Percentiles rank a stretch among this genome's conserved stretches.
phyloP scores from a whole-genome alignment of 140 eudicot species.

The Cichorium intybus region DNA sequence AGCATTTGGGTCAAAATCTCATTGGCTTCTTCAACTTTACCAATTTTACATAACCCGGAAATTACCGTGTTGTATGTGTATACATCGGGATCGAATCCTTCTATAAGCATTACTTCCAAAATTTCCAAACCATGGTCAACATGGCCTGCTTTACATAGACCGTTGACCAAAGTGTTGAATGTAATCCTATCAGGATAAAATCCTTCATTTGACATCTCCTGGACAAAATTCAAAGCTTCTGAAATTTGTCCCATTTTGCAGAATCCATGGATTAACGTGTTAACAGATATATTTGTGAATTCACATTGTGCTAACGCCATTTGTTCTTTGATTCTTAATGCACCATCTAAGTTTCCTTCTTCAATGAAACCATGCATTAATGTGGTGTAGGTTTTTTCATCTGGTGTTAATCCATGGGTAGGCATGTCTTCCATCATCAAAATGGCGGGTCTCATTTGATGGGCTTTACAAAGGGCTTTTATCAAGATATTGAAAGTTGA shows the following conservation, averaged over 20 bases:
- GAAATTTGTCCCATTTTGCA: slow-evolving; percentile 69
- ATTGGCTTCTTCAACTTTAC: slow-evolving; percentile 65
- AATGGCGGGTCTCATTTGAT: slow-evolving; percentile 89
- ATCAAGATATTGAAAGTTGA: slow-evolving; percentile 80
- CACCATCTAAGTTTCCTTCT: slow-evolving; percentile 71
- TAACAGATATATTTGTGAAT: slow-evolving; percentile 50
- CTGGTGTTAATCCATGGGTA: slow-evolving; percentile 60
- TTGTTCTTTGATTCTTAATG: slow-evolving; percentile 67
- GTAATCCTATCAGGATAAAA: slow-evolving; percentile 77
- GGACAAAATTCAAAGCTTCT: slow-evolving; percentile 72
- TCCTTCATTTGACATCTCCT: slow-evolving; percentile 68
- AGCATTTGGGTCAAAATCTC: slow-evolving; percentile 73
- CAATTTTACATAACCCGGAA: slow-evolving; percentile 77
- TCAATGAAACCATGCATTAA: slow-evolving; percentile 89
- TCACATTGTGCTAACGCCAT: slow-evolving; percentile 70
- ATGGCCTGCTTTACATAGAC: slow-evolving; percentile 78
- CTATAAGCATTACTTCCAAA: slow-evolving; percentile 73
- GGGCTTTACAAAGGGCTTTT: slow-evolving; percentile 80
- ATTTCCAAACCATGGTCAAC: slow-evolving; percentile 69
- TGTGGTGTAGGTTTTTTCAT: slow-evolving; percentile 82
- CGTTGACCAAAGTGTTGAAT: slow-evolving; percentile 66
- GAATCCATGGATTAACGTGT: slow-evolving; percentile 76
- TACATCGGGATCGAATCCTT: slow-evolving; percentile 77
- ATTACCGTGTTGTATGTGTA: slow-evolving; percentile 71
- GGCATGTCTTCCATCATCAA: slow-evolving; percentile 91